A percentile compares a stretch with the other conserved stretches of the same genome.
These are phyloP conservation scores for Penicillium psychrofluorescens DNA, from an alignment of 495 filamentous ascomycete genomes.

Conservation along the genomic window DNA sequence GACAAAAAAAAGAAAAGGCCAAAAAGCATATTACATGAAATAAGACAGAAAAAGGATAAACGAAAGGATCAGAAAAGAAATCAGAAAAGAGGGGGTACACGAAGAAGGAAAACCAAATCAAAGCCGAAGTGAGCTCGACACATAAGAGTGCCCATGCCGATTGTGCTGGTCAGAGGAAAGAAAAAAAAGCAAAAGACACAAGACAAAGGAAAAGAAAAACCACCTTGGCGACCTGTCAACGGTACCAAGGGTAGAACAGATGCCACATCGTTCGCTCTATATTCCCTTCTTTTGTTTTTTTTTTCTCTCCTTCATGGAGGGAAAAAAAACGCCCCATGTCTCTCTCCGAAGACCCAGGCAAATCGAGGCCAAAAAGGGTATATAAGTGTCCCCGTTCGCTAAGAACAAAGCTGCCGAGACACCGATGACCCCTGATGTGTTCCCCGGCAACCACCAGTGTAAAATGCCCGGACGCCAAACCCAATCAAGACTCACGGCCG, in stretches of 20 bases:
- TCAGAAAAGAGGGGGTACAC: constrained; percentile 1
- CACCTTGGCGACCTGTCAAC: neutral
- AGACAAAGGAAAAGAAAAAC: constrained; percentile 10
- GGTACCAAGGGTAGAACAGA: constrained; percentile 1
- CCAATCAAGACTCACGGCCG: constrained; percentile 23
- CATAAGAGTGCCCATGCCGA: constrained; percentile 3
- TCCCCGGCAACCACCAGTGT: constrained; percentile 25
- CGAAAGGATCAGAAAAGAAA: constrained; percentile 1
- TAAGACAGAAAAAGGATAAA: constrained; percentile 6
- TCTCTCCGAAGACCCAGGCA: neutral
- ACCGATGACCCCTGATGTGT: constrained; percentile 15
- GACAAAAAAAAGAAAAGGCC: neutral
- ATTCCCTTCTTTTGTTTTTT: constrained; percentile 3
- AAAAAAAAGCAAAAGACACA: constrained; percentile 11
- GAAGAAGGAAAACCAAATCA: constrained; percentile 8
- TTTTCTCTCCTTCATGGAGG: neutral
- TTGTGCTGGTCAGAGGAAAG: constrained; percentile 11
- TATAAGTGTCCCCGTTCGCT: neutral
- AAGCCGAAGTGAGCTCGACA: neutral
- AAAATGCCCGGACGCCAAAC: constrained; percentile 36
- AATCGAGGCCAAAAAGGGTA: neutral
- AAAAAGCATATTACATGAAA: constrained; percentile 22
- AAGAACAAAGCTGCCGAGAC: constrained; percentile 4
- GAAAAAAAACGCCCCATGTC: no score
- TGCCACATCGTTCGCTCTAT: constrained; percentile 22